phyloP scores from a whole-genome alignment of 805 yeast genomes.

The Ogataea salicorniae region DNA sequence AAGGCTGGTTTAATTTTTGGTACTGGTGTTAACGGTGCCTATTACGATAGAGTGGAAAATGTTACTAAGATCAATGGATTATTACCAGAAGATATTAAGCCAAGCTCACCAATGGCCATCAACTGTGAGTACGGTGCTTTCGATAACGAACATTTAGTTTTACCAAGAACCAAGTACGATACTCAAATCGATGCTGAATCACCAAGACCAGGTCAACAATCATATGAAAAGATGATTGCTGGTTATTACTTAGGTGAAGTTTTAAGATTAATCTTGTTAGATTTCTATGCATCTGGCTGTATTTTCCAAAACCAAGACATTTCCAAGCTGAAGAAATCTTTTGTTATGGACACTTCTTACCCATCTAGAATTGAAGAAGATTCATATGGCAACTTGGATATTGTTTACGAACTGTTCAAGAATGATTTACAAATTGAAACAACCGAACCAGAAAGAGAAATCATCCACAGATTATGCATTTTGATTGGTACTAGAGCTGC shows the following conservation, averaged over 20 bases:
- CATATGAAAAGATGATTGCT: constrained; percentile 95
- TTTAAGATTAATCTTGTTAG: constrained; percentile 72
- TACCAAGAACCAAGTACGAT: constrained; percentile 92
- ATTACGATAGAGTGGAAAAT: constrained; percentile 68
- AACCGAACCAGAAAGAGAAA: constrained; percentile 71
- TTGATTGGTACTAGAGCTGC: constrained; percentile 90
- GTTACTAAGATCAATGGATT: constrained; percentile 79
- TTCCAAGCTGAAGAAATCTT: constrained; percentile 54
- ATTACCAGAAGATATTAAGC: constrained; percentile 54
- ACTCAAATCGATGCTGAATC: constrained; percentile 72
- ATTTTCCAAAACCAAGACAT: constrained; percentile 70
- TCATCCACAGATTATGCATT: constrained; percentile 79
- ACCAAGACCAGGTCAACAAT: constrained; percentile 95
- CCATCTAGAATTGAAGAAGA: constrained; percentile 86
- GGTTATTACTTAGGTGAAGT: constrained; percentile 96
- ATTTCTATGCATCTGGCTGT: constrained; percentile 57
- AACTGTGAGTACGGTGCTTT: constrained; percentile 98
- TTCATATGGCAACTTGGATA: constrained; percentile 76
- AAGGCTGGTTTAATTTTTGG: constrained; percentile 96
- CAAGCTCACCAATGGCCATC: constrained; percentile 80
- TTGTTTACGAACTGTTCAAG: constrained; percentile 63
- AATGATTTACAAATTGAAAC: constrained; percentile 56
- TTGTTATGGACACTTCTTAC: constrained; percentile 82
- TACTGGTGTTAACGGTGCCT: constrained; percentile 97
- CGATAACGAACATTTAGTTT: constrained; percentile 77